Conservation (phyloP, 345 rosid species). For the Nephelium lappaceum region DNA sequence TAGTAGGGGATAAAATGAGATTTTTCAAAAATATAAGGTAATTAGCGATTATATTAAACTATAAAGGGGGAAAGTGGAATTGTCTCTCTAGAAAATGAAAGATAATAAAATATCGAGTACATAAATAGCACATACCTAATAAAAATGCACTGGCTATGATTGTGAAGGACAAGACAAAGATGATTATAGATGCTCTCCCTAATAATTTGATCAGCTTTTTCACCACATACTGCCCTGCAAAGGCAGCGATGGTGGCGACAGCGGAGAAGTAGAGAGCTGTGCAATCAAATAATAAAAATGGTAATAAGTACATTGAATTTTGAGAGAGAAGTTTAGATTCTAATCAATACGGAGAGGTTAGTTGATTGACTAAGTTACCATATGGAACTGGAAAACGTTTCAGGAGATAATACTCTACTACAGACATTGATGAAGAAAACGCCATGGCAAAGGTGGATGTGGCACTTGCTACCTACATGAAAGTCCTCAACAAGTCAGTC, state of each 20-base stretch:
- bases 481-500: neutral
- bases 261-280: constrained; percentile 41
- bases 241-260: constrained; percentile 37
- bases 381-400: constrained; percentile 55
- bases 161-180: constrained; percentile 40
- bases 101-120: neutral
- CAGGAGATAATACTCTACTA: constrained; percentile 46
- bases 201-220: constrained; percentile 28
- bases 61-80: too few species aligned
- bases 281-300: neutral
- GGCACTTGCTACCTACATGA: constrained; percentile 45
- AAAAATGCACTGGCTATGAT: constrained; percentile 42
- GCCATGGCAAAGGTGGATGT: constrained; percentile 49
- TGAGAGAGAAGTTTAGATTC: neutral
- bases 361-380: constrained; percentile 25
- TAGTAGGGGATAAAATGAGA: too few species aligned
- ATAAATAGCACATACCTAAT: constrained; percentile 23
- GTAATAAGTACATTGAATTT: neutral
- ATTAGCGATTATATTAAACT: too few species aligned
- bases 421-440: constrained; percentile 53
- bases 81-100: too few species aligned
- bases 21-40: too few species aligned
- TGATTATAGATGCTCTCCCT: constrained; percentile 43
- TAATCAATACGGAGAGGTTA: neutral
- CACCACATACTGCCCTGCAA: constrained; percentile 35